These are phyloP conservation scores for Ensete ventricosum DNA, from an alignment of 176 grass and related monocot genomes.

Conservation along the genomic window DNA sequence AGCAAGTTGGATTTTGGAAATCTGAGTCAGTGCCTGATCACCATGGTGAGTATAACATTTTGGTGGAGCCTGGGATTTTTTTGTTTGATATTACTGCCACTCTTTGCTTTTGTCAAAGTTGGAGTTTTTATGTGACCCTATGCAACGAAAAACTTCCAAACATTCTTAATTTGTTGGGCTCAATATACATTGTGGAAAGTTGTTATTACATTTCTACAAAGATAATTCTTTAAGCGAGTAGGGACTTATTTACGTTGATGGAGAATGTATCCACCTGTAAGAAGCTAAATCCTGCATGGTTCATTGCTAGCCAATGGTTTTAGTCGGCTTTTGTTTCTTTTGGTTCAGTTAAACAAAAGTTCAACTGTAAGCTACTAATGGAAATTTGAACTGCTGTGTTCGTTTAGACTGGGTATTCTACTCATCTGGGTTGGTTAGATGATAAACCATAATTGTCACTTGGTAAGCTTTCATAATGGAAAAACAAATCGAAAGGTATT, in stretches of 20 bases:
- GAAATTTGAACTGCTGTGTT: background rate
- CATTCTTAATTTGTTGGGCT: background rate
- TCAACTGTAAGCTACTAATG: background rate
- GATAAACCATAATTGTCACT: background rate
- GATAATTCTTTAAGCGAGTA: background rate
- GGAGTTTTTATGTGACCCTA: background rate
- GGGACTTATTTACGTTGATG: background rate
- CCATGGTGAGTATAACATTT: constrained; percentile 36
- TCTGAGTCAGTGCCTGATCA: constrained; percentile 43
- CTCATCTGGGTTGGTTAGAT: background rate
- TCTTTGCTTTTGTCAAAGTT: background rate
- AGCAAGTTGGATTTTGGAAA: constrained; percentile 83
- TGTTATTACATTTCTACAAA: background rate
- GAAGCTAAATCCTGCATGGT: background rate
- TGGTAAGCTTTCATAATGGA: background rate
- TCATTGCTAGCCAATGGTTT: background rate
- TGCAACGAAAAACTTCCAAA: background rate
- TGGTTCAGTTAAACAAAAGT: background rate
- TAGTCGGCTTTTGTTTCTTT: background rate
- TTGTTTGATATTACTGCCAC: background rate
- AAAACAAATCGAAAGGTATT: background rate
- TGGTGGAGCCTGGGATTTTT: background rate
- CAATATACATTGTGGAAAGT: background rate
- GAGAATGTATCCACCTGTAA: background rate
- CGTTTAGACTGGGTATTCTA: background rate